Evolutionary conservation across 2,329 filamentous ascomycete genomes (phyloP).

Genomic region (Pochonia chlamydosporia): DNA sequence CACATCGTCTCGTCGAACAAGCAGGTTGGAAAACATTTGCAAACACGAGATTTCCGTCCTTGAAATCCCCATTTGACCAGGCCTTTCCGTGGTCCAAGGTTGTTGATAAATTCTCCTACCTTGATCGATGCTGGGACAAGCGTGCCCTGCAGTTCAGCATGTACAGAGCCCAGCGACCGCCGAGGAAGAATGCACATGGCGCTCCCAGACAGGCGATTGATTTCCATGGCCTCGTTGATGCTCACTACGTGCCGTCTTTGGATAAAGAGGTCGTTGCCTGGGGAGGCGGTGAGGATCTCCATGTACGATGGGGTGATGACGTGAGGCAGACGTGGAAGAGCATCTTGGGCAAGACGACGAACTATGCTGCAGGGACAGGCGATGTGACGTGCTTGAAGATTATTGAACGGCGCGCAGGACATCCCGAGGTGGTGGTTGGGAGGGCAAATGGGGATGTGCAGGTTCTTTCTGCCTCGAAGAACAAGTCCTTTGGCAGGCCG

Average conservation of each 20-base stretch:
- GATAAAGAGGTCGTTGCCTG: constrained; percentile 42
- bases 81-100: constrained; percentile 29
- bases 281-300: constrained; percentile 46
- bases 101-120: constrained; percentile 42
- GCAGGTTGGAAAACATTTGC: constrained; percentile 48
- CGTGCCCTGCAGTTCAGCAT: constrained; percentile 33
- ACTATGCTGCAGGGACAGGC: constrained; percentile 38
- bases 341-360: constrained; percentile 30
- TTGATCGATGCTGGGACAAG: constrained; percentile 48
- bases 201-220: constrained; percentile 26
- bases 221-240: constrained; percentile 44
- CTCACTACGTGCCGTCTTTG: constrained; percentile 28
- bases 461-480: constrained; percentile 33
- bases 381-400: constrained; percentile 44
- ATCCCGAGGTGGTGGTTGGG: constrained; percentile 36
- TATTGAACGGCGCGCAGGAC: constrained; percentile 24
- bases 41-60: constrained; percentile 35
- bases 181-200: constrained; percentile 10
- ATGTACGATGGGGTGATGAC: constrained; percentile 32
- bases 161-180: constrained; percentile 9
- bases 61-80: constrained; percentile 23
- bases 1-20: constrained; percentile 31
- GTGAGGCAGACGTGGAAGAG: constrained; percentile 27
- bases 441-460: constrained; percentile 44
- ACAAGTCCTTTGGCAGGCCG: constrained; percentile 20